Percentiles rank a stretch among this genome's conserved stretches.
phyloP scores from a whole-genome alignment of 768 basidiomycete species.

The Auricularia sp. region DNA sequence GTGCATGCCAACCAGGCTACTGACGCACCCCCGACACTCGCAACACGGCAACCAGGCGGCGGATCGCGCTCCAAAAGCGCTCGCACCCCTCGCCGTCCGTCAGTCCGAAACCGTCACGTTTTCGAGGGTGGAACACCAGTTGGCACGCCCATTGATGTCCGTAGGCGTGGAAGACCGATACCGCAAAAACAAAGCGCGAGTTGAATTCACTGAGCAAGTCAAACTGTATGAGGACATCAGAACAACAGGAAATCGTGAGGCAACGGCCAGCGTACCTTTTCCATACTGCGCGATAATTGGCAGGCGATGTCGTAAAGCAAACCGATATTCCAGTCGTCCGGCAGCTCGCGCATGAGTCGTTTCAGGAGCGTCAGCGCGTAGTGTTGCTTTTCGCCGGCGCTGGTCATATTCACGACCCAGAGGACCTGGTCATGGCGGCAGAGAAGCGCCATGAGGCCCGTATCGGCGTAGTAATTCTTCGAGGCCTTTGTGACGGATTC shows the following conservation, averaged over 20 bases:
- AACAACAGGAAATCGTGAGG: background rate
- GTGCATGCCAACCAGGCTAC: background rate
- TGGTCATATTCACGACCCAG: slow-evolving; percentile 1
- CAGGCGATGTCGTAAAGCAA: slow-evolving; percentile 6
- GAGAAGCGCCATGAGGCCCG: slow-evolving; percentile 1
- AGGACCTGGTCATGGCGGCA: slow-evolving; percentile 4
- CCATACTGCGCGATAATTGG: background rate
- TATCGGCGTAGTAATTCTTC: slow-evolving; percentile 3
- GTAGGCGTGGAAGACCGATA: slow-evolving; percentile 5
- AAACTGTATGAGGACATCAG: slow-evolving; percentile 1
- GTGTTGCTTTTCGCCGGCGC: slow-evolving; percentile 3
- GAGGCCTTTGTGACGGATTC: slow-evolving; percentile 2
- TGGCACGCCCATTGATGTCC: slow-evolving; percentile 7
- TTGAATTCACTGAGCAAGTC: background rate
- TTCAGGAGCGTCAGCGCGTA: slow-evolving; percentile 3
- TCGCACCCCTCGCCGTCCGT: slow-evolving; percentile 6
- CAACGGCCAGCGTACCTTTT: background rate
- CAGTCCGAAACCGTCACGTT: slow-evolving; percentile 2
- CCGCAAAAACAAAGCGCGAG: background rate
- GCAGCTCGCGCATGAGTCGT: slow-evolving; percentile 2
- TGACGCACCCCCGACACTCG: slow-evolving; percentile 4
- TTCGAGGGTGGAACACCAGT: slow-evolving; percentile 4
- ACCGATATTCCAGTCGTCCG: background rate
- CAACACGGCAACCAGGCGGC: slow-evolving; percentile 1
- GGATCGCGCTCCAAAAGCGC: slow-evolving; percentile 3